Base-by-base conservation (phyloP, 148 eudicot species). In the Camellia sinensis region DNA sequence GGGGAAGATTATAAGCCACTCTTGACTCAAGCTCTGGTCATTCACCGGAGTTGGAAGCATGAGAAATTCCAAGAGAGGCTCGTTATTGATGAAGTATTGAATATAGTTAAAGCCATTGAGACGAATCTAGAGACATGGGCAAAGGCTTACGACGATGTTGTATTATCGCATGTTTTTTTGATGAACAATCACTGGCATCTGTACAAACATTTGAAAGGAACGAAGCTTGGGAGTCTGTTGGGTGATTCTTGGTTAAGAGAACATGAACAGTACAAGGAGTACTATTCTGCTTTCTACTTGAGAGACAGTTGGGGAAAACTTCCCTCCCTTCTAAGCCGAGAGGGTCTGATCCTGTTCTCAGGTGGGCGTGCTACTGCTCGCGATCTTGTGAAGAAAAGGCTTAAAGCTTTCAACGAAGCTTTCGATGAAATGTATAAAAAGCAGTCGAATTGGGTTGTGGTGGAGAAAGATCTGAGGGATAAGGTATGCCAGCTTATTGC, bases 351-450 rank as follows among this genome's bases (percentile, higher is more conserved):
- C 40, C 6, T 81, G 76, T 81, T 81, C 76, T 76, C 80, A 41
- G 83, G 83, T 75, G 83, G 83, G 69, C 83, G 83, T 15, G 83
- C 83, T 21, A 81, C 83, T 13, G 83, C 83, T 45, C 83, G 83
- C 6, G 83, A 81, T 75, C 56, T 81, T 67, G 83, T 81, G 46
- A 81, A 81, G 71, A 75, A 81, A 76, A 75, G 83, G 69, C 83
- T 81, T 15, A 81, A 81, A 81, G 79, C 62, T 14, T 81, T 81
- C 60, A 81, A 81, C 52, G 73, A 57, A 81, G 79, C 75, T 81
- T 75, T 81, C 40, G 79, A 81, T 59, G 79, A 75, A 21, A 81
- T 81, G 83, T 81, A 75, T 76, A 68, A 22, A 48, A 75, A 81
- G 69, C 83, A 81, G 60, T 81, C 79, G 15, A 46, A 22, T 45